Evolutionary conservation across 495 filamentous ascomycete genomes (phyloP), one percentile per base, ranked within the genome.

Genomic region (Acidomyces sp.): DNA sequence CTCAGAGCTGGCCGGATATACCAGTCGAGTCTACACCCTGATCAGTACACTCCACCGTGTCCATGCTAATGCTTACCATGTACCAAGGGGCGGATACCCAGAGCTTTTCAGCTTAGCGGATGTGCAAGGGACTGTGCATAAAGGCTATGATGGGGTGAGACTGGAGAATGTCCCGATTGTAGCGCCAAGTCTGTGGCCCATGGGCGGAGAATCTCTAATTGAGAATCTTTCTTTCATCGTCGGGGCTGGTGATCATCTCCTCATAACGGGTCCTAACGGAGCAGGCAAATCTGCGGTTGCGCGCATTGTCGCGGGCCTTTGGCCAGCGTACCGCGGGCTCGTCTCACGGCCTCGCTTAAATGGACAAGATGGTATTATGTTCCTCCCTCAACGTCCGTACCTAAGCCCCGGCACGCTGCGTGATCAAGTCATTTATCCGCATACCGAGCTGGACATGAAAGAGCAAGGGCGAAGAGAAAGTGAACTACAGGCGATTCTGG

Each of bases 371-470:
- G 92, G 92, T 29, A 85, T 95, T 61, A 95, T 99, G 87, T 93
- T 96, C 66, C 74, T 96, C 28, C 87, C 92, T 1, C 92, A 99
- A 57, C 71, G 87, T 10, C 85, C 88, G 0, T 99, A 99, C 55
- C 72, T 96, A 15, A 85, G 78, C 55, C 79, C 88, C 26, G 92
- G 92, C n/a, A 99, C 92, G 3, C 68, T 99, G 6, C 75, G 88
- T 6, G 92, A 99, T 47, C 92, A 99, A 59, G 86, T 99, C 43
- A 94, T 95, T 59, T 99, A 99, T 46, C 92, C 92, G 2, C 87
- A 96, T 50, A 86, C 80, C 9, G 88, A 86, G 57, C 69, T 87
- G 16, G 92, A 96, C 45, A 95, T 96, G 90, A 79, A 75, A 9
- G 82, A 84, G 24, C 76, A 74, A 30, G 76, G 78, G 4, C 74